Evolutionary conservation across 2,329 filamentous ascomycete species (phyloP), one percentile per base, ranked within the genome.

Genomic region (Scolecobasidium constrictum): DNA sequence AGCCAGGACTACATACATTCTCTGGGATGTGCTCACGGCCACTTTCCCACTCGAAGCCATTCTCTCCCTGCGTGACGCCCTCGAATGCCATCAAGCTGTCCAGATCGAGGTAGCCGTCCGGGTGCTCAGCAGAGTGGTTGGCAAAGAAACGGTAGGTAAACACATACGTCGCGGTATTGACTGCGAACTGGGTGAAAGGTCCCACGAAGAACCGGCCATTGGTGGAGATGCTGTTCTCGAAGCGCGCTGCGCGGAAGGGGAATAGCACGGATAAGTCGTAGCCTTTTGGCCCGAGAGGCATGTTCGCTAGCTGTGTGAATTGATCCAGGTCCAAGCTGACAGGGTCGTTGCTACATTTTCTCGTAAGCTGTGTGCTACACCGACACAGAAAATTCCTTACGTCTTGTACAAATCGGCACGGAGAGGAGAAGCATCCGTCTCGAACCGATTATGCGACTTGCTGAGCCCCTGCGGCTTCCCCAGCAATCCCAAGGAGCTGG

Each of bases 11-110:
- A 48, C 57, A 60, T 56, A 55, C 61, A 49, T 67, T 63, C 28
- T 64, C 53, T 2, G 66, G 65, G 44, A 68, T 64, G 5, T 55
- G 51, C 48, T 68, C 65, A 35, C 60, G 45, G 20, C 62, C 64
- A 6, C 48, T 50, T 2, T 50, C 54, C 50, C 58, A 59, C 4
- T 40, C 38, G 41, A 58, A 54, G 45, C 55, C 53, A 23, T 56
- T 52, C 5, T 55, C 55, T 2, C 53, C 47, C 15, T 59, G 61
- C 4, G 47, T 50, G 34, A 67, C 53, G 41, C 61, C 53, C 46
- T 57, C 60, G 54, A 65, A 66, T 35, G 55, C 58, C 48, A 62
- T 65, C 9, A 68, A 49, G 2, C 58, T 53, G 7, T 59, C 50
- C 41, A 57, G 54, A 47, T 60, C 56, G 7, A 65, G 51, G 18